phyloP scores from a whole-genome alignment of 352 stramenopile genomes.

The Phytophthora crassamura region DNA sequence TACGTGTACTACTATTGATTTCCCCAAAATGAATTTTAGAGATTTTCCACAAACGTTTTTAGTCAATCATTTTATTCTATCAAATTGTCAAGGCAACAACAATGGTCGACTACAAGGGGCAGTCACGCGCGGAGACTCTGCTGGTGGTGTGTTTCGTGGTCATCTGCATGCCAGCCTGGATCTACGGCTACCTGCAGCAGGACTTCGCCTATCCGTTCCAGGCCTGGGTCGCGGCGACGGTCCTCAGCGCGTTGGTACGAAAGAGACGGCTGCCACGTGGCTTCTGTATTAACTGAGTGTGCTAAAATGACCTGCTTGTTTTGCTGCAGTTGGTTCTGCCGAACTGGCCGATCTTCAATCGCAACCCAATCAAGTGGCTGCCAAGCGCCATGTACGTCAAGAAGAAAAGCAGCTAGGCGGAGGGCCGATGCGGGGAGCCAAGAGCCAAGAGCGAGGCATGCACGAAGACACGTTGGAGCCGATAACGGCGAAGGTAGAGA shows the following conservation, averaged over 20 bases:
- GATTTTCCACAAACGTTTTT: too few species aligned
- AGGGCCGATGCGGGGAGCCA: background rate
- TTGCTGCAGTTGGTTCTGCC: conserved; percentile 67
- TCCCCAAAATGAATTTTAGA: too few species aligned
- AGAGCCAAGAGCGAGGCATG: too few species aligned
- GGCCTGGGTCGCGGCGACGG: conserved; percentile 69
- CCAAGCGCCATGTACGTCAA: conserved; percentile 80
- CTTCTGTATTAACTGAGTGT: conserved; percentile 1
- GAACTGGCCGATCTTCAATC: conserved; percentile 88
- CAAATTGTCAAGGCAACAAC: background rate
- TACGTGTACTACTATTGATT: too few species aligned
- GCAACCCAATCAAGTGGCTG: conserved; percentile 83
- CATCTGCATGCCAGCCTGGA: conserved; percentile 82
- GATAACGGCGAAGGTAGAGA: background rate
- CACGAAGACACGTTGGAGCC: background rate
- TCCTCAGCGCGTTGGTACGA: conserved; percentile 64
- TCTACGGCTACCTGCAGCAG: conserved; percentile 86
- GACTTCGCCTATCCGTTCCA: conserved; percentile 85
- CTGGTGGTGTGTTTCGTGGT: conserved; percentile 73
- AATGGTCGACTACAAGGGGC: conserved; percentile 91
- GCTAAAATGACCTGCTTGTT: conserved; percentile 5
- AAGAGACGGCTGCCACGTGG: conserved; percentile 25
- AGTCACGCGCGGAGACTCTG: conserved; percentile 69
- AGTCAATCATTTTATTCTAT: too few species aligned
- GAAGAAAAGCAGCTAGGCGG: conserved; percentile 46